Conservation (phyloP, 129 eudicot genomes). For the Flaveria ramosissima region DNA sequence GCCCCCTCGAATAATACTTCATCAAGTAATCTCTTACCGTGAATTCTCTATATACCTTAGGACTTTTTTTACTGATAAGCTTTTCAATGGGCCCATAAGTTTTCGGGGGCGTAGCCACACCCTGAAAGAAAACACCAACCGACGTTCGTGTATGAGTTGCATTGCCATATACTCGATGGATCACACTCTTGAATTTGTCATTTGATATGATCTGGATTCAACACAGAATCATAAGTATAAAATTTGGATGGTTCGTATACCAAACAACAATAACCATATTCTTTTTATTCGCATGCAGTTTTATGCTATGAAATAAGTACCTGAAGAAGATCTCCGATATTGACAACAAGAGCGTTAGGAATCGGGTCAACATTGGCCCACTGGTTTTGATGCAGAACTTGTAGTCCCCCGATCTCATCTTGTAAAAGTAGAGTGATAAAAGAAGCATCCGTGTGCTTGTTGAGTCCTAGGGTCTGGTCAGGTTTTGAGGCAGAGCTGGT, state of each 20-base stretch:
- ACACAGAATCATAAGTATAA: background rate
- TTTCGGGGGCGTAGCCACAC: constrained; percentile 16
- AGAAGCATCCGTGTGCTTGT: constrained; percentile 49
- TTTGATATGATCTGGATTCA: constrained; percentile 45
- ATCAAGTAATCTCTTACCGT: constrained; percentile 24
- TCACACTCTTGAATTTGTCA: constrained; percentile 50
- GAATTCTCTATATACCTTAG: constrained; percentile 39
- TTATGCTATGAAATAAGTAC: constrained; percentile 12
- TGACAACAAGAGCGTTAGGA: constrained; percentile 42
- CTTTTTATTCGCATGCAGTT: too few relatives aligned
- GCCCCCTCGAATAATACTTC: too few relatives aligned
- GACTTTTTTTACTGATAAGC: constrained; percentile 48
- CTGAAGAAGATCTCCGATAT: constrained; percentile 58
- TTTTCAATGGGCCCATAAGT: constrained; percentile 53
- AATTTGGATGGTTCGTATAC: too few relatives aligned
- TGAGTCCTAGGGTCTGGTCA: constrained; percentile 43
- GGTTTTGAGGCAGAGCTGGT: constrained; percentile 70
- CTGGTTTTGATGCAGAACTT: constrained; percentile 42
- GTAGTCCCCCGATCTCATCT: constrained; percentile 51
- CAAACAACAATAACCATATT: too few relatives aligned
- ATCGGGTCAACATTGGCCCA: constrained; percentile 50
- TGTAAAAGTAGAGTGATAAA: constrained; percentile 50
- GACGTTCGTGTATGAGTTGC: constrained; percentile 48
- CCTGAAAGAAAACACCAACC: constrained; percentile 40
- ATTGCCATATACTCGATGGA: constrained; percentile 47